Evolutionary conservation across 805 yeast species (phyloP).

Genomic region (Yamadazyma kitorensis): DNA sequence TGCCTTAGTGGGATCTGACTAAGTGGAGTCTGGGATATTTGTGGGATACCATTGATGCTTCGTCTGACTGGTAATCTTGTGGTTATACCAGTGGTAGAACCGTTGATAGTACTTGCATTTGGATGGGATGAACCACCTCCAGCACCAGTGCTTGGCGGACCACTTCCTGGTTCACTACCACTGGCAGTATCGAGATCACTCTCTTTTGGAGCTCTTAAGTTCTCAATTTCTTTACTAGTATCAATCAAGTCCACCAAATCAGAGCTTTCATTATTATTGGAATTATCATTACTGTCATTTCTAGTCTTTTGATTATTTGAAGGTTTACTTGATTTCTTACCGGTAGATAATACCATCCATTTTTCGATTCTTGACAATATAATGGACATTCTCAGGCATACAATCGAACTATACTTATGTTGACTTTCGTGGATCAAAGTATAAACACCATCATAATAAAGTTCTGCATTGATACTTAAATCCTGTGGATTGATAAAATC

Average conservation of each 20-base stretch:
- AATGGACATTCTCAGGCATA: slow-evolving; percentile 22
- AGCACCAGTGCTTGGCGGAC: no score
- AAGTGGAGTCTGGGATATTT: no score
- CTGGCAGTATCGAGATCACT: slow-evolving; percentile 1
- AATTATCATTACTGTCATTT: not conserved
- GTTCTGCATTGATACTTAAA: slow-evolving; percentile 19
- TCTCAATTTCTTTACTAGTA: slow-evolving; percentile 32
- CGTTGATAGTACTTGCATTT: slow-evolving; percentile 1
- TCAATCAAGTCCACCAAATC: slow-evolving; percentile 26
- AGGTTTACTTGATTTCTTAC: slow-evolving; percentile 9
- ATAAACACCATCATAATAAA: slow-evolving; percentile 17
- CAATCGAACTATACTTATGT: slow-evolving; percentile 18
- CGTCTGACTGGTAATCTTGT: no score
- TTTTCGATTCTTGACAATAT: slow-evolving; percentile 22
- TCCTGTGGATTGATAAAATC: slow-evolving; percentile 13
- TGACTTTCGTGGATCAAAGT: slow-evolving; percentile 18
- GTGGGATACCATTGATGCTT: not conserved
- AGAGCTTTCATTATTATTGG: slow-evolving; percentile 8
- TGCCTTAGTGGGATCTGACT: no score
- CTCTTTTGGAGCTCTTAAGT: slow-evolving; percentile 23
- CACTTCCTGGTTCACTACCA: not conserved
- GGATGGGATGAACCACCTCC: no score
- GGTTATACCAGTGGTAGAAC: slow-evolving; percentile 1
- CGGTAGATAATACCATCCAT: slow-evolving; percentile 25
- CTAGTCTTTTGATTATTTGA: slow-evolving; percentile 3